Evolutionary conservation across 768 basidiomycete species (phyloP).

Genomic region (Collybia nuda): DNA sequence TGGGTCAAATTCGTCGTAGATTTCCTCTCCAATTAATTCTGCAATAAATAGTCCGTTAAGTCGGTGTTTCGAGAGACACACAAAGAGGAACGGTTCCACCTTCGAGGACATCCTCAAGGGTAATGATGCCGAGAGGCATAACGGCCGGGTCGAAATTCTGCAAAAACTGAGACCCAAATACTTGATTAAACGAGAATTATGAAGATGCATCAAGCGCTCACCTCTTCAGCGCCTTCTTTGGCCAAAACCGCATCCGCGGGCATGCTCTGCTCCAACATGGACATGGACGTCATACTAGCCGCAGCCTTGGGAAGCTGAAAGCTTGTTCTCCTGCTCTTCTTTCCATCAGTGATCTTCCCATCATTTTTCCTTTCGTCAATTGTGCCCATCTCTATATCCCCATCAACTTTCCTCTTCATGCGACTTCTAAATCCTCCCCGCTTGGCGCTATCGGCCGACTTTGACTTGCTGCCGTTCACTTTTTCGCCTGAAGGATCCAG

Average conservation of each 20-base stretch:
- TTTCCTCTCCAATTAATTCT: constrained; percentile 93
- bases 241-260: constrained; percentile 85
- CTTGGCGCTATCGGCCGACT: background rate
- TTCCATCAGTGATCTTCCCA: constrained; percentile 2
- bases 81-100: constrained; percentile 35
- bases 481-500: constrained; percentile 10
- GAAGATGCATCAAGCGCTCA: constrained; percentile 25
- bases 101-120: constrained; percentile 91
- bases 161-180: constrained; percentile 55
- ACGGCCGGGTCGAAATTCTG: constrained; percentile 79
- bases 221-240: constrained; percentile 74
- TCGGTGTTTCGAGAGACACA: background rate
- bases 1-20: constrained; percentile 87
- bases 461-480: background rate
- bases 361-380: constrained; percentile 6
- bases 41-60: background rate
- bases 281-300: constrained; percentile 43
- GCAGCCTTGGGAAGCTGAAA: constrained; percentile 41
- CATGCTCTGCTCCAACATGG: constrained; percentile 75
- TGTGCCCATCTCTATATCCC: constrained; percentile 16
- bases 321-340: constrained; percentile 30
- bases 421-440: background rate
- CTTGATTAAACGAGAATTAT: constrained; percentile 5
- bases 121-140: constrained; percentile 89
- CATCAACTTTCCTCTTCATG: constrained; percentile 1